Conservation (phyloP, 805 yeast species). For the Kluyveromyces nonfermentans region DNA sequence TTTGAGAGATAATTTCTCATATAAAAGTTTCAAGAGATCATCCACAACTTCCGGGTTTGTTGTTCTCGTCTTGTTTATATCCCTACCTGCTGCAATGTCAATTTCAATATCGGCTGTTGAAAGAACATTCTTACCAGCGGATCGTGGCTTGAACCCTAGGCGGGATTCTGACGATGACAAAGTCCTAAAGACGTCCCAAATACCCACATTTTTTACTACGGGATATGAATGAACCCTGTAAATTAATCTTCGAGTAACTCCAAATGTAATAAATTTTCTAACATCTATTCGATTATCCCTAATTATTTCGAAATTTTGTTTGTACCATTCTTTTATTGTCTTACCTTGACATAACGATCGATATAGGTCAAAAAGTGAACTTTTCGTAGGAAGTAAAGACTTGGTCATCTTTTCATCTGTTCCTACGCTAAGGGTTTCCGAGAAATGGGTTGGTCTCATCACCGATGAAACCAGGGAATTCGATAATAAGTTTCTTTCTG, state of each 20-base stretch:
- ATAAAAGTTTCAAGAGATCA: slow-evolving; percentile 20
- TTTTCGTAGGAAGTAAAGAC: slow-evolving; percentile 46
- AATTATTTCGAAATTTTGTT: slow-evolving; percentile 49
- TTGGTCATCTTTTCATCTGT: slow-evolving; percentile 6
- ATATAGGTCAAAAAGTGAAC: slow-evolving; percentile 63
- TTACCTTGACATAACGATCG: slow-evolving; percentile 70
- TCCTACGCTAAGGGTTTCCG: slow-evolving; percentile 2
- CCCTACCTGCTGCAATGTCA: slow-evolving; percentile 6
- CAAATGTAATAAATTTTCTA: slow-evolving; percentile 78
- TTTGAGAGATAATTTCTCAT: slow-evolving; percentile 19
- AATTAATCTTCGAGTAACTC: slow-evolving; percentile 70
- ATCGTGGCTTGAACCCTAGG: slow-evolving; percentile 4
- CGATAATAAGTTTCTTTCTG: slow-evolving; percentile 2
- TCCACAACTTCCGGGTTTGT: slow-evolving; percentile 21
- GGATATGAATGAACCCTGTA: slow-evolving; percentile 79
- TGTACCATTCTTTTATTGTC: slow-evolving; percentile 73
- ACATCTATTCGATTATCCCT: slow-evolving; percentile 55
- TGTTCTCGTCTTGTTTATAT: neutral
- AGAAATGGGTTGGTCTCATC: neutral
- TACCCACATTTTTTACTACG: slow-evolving; percentile 29
- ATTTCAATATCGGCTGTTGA: slow-evolving; percentile 28
- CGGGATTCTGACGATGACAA: slow-evolving; percentile 10
- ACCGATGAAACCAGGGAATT: neutral
- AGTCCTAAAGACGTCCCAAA: slow-evolving; percentile 9
- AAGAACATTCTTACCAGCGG: slow-evolving; percentile 14